Evolutionary conservation across 768 basidiomycete genomes (phyloP).

Genomic region (Leccinum arenicola): DNA sequence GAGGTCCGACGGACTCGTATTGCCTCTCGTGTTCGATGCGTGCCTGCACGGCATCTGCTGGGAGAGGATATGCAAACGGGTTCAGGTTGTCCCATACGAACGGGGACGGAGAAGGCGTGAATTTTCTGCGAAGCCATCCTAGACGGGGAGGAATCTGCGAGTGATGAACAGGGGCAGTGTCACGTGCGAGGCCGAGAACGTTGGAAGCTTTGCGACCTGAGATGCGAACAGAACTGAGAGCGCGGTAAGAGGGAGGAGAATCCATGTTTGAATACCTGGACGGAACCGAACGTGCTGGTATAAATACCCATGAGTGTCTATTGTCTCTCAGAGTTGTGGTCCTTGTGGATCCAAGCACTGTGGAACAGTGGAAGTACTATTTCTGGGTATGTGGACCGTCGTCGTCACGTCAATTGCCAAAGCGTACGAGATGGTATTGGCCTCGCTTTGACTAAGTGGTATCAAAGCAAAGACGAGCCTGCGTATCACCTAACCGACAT

Average conservation of each 20-base stretch:
- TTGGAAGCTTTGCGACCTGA: not conserved
- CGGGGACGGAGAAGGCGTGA: not conserved
- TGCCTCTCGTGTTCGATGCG: not conserved
- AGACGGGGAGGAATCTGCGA: not conserved
- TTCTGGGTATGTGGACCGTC: not conserved
- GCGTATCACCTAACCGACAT: not conserved
- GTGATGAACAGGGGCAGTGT: not conserved
- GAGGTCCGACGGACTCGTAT: slow-evolving; percentile 2
- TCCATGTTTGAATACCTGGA: not conserved
- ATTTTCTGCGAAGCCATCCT: not conserved
- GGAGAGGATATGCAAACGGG: slow-evolving; percentile 9
- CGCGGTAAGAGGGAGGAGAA: not conserved
- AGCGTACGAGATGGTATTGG: not conserved
- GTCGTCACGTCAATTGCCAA: not conserved
- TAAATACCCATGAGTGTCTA: not conserved
- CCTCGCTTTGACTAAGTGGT: not conserved
- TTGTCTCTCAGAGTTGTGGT: not conserved
- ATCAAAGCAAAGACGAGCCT: not conserved
- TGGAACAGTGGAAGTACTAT: not conserved
- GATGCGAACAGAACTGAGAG: not conserved
- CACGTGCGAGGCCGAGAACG: not conserved
- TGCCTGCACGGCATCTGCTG: not conserved
- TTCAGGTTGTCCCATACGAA: slow-evolving; percentile 18
- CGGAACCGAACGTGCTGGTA: not conserved
- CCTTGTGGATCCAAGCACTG: not conserved